These are phyloP conservation scores for Ceratobasidium sp. DNA, from an alignment of 1,284 basidiomycete species.

Conservation along the genomic window DNA sequence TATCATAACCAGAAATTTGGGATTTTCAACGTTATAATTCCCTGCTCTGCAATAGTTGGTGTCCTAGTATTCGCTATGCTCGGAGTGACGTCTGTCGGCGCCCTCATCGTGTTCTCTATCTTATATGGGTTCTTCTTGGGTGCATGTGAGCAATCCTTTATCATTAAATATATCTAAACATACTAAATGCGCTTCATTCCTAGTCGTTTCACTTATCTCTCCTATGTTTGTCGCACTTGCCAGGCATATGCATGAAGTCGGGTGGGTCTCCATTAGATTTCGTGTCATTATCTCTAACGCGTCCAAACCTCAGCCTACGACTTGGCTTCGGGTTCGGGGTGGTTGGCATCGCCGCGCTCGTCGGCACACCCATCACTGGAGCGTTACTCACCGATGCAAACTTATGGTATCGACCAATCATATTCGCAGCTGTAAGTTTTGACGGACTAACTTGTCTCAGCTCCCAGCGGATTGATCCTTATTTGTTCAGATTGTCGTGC, in stretches of 20 bases:
- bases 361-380: constrained; percentile 41
- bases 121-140: constrained; percentile 46
- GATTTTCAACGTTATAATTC: constrained; percentile 44
- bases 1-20: constrained; percentile 40
- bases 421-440: constrained; percentile 33
- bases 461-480: not conserved
- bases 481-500: constrained; percentile 10
- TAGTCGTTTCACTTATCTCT: constrained; percentile 40
- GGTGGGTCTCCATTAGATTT: too few species aligned
- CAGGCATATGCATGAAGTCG: constrained; percentile 32
- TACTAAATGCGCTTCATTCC: too few species aligned
- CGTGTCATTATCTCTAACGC: too few species aligned
- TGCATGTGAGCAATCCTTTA: constrained; percentile 21
- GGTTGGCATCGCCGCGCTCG: constrained; percentile 28
- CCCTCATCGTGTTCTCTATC: constrained; percentile 24
- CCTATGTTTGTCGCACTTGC: constrained; percentile 36
- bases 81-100: constrained; percentile 45
- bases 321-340: constrained; percentile 39
- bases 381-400: constrained; percentile 34
- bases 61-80: constrained; percentile 49
- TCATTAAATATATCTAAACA: not conserved
- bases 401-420: constrained; percentile 33
- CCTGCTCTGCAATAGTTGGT: constrained; percentile 35
- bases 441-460: not conserved
- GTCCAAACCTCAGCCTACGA: constrained; percentile 20